These are phyloP conservation scores for Nitzschia putrida DNA, from an alignment of 108 stramenopile genomes.

Conservation along the genomic window DNA sequence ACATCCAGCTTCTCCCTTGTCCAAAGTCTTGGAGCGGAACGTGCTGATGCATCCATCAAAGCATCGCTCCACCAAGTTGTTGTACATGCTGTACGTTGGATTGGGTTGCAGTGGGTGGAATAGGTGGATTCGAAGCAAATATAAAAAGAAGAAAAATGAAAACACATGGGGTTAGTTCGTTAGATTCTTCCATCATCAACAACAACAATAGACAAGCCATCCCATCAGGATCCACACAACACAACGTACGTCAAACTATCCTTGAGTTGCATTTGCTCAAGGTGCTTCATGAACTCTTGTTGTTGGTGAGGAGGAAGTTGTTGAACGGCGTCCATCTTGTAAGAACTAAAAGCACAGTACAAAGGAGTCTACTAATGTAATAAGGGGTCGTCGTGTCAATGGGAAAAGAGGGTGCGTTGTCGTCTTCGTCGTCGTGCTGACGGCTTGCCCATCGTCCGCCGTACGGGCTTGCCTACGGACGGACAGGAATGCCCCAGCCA, in stretches of 20 bases:
- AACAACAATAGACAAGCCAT: no score
- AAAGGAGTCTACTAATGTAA: no score
- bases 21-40: conserved; percentile 84
- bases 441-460: no score
- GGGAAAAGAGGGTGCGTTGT: no score
- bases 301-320: conserved; percentile 79
- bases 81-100: conserved; percentile 75
- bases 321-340: conserved; percentile 74
- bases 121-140: background rate
- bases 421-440: no score
- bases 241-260: conserved; percentile 79
- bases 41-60: conserved; percentile 75
- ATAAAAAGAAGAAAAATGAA: background rate
- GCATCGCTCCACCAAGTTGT: conserved; percentile 77
- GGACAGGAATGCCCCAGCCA: no score
- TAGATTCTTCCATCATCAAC: no score
- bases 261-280: conserved; percentile 88
- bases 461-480: no score
- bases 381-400: no score
- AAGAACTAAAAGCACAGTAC: background rate
- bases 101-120: no score
- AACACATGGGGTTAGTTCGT: background rate
- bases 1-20: conserved; percentile 74
- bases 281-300: conserved; percentile 81
- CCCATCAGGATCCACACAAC: no score